phyloP scores from a whole-genome alignment of 768 basidiomycete species.

The Mycena filopes region DNA sequence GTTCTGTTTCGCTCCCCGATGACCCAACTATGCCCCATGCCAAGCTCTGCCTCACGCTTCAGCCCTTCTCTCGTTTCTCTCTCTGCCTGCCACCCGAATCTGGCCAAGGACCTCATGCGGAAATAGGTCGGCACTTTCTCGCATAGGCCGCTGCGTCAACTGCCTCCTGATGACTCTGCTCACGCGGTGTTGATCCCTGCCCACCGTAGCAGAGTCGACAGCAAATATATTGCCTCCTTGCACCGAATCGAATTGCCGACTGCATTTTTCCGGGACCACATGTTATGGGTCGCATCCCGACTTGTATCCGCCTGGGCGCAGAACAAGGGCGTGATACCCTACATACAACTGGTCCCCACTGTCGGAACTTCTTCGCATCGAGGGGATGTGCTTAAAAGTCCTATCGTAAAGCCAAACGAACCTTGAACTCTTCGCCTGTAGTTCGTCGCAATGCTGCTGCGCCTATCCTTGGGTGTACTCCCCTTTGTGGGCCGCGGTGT shows the following conservation, averaged over 20 bases:
- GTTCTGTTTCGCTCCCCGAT: too few species aligned
- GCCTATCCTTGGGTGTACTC: conserved; percentile 48
- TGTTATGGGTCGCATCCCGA: conserved; percentile 35
- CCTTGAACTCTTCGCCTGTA: conserved; percentile 26
- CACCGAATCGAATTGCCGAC: not conserved
- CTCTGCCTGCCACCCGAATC: not conserved
- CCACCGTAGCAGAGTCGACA: too few species aligned
- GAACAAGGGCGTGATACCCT: conserved; percentile 15
- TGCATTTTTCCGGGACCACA: conserved; percentile 32
- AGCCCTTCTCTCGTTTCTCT: not conserved
- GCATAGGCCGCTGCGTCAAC: conserved; percentile 9
- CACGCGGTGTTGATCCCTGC: conserved; percentile 6
- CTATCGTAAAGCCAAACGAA: conserved; percentile 1
- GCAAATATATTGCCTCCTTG: conserved; percentile 21
- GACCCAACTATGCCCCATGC: too few species aligned
- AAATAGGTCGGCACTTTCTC: conserved; percentile 32
- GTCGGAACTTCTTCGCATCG: conserved; percentile 41
- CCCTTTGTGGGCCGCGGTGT: conserved; percentile 54
- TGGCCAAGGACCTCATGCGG: conserved; percentile 9
- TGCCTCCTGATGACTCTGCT: conserved; percentile 11
- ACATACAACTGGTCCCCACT: not conserved
- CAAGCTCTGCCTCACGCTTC: not conserved
- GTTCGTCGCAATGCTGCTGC: conserved; percentile 44
- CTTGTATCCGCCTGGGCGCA: conserved; percentile 37
- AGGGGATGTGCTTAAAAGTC: conserved; percentile 34